Evolutionary conservation across 331 rosid genomes (phyloP), one percentile per base, ranked within the genome.

Genomic region (Pyrus hybrid): DNA sequence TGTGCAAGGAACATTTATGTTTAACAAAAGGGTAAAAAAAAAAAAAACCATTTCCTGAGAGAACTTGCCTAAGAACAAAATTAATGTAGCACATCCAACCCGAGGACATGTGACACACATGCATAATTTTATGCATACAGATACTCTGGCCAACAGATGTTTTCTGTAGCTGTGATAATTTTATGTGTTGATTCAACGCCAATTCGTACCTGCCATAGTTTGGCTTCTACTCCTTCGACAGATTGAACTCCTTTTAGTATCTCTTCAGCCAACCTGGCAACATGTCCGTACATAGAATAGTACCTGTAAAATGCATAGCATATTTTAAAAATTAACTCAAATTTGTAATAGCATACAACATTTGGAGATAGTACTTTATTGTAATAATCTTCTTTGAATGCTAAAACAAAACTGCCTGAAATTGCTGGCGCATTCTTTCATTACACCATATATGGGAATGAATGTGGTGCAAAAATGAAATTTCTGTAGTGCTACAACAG

Each of bases 221-320:
- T 90, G 83, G 70, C 95, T 76, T 93, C 97, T 22, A 91, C 95
- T 61, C 97, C 98, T 83, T 93, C 98, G 61, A 93, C 95, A 3
- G 98, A 91, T 57, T 83, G 86, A 80, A 82, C 96, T 26, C 98
- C 98, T 65, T 87, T 91, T 81, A 81, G 63, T 18, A 93, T 87
- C 86, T 91, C 93, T 75, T 86, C 83, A 4, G 97, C 98, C 65
- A 91, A 94, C 92, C 82, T 93, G 83, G 68, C 93, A 45, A 93
- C 97, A 79, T 93, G 98, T 79, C 98, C 98, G 61, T 93, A 90
- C 57, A 68, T 86, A 22, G 98, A 91, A 86, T 94, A 90, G 83
- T 90, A 94, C 28, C 98, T 91, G 85, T 37, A 84, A 73, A 82
- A 79, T 33, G 77, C 68, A 68, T 71, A 14, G 29, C 3, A 62